Evolutionary conservation across 2,329 filamentous ascomycete species (phyloP).

Genomic region (Sphaceloma murrayae): DNA sequence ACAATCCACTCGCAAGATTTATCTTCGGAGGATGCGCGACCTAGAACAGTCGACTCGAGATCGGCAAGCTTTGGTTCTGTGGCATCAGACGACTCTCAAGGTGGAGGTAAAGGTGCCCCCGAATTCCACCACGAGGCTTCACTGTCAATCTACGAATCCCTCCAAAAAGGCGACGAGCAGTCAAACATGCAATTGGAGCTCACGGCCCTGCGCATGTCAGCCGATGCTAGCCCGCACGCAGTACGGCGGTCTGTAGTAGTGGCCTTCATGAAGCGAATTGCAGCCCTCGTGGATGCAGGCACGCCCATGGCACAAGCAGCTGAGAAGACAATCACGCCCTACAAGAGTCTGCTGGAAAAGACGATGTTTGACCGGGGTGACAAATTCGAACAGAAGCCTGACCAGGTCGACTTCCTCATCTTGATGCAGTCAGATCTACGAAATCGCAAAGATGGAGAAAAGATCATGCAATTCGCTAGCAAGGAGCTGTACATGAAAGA

Average conservation of each 20-base stretch:
- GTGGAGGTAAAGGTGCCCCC: slow-evolving; percentile 31
- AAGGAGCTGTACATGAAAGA: slow-evolving; percentile 82
- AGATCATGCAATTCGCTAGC: slow-evolving; percentile 64
- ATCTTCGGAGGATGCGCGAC: slow-evolving; percentile 32
- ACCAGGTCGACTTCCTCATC: slow-evolving; percentile 78
- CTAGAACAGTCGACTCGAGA: slow-evolving; percentile 21
- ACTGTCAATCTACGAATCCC: slow-evolving; percentile 72
- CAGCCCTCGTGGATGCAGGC: slow-evolving; percentile 52
- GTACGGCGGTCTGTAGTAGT: slow-evolving; percentile 78
- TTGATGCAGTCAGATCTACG: slow-evolving; percentile 72
- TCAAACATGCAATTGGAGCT: slow-evolving; percentile 92
- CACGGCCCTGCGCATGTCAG: slow-evolving; percentile 81
- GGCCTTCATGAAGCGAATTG: slow-evolving; percentile 73
- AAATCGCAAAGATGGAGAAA: slow-evolving; percentile 52
- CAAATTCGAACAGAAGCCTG: slow-evolving; percentile 40
- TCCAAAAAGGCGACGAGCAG: slow-evolving; percentile 59
- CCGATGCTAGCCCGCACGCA: slow-evolving; percentile 80
- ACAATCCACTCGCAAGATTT: slow-evolving; percentile 47
- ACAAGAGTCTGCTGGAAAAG: slow-evolving; percentile 52
- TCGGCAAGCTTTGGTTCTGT: slow-evolving; percentile 37
- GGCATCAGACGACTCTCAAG: slow-evolving; percentile 50
- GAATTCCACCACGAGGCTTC: slow-evolving; percentile 84
- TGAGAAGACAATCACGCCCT: slow-evolving; percentile 35
- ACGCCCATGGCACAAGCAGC: slow-evolving; percentile 33
- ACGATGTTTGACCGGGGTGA: slow-evolving; percentile 49